phyloP scores from a whole-genome alignment of 2,329 filamentous ascomycete species.

The Aureobasidium zeae region DNA sequence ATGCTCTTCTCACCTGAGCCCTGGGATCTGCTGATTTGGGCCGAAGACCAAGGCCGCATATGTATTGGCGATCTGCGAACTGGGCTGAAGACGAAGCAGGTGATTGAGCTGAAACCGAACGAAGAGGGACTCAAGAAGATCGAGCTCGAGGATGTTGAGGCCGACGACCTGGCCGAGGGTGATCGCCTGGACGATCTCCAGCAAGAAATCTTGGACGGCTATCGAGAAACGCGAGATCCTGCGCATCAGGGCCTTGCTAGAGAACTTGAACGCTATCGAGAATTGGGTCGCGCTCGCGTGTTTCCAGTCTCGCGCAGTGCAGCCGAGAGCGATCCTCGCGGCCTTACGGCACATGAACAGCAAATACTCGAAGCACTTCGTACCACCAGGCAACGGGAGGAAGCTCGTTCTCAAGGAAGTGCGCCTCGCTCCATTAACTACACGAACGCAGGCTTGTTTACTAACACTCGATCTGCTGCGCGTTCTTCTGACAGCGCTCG shows the following conservation, averaged over 20 bases:
- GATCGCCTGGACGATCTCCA: conserved; percentile 43
- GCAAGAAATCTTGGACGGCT: conserved; percentile 36
- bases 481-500: conserved; percentile 2
- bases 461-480: not conserved
- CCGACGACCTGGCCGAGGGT: not conserved
- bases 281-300: conserved; percentile 3
- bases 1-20: conserved; percentile 89
- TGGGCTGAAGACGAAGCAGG: conserved; percentile 58
- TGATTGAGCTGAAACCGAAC: conserved; percentile 54
- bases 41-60: conserved; percentile 71
- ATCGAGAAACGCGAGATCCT: conserved; percentile 33
- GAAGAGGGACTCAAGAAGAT: conserved; percentile 48
- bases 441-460: conserved; percentile 27
- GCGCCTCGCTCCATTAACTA: conserved; percentile 37
- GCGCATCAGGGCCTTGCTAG: conserved; percentile 33
- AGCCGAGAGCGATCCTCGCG: conserved; percentile 37
- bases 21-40: conserved; percentile 87
- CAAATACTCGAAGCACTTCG: conserved; percentile 39
- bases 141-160: conserved; percentile 37
- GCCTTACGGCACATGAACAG: conserved; percentile 37
- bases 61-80: conserved; percentile 65
- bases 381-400: conserved; percentile 35
- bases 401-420: conserved; percentile 31
- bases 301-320: not conserved
- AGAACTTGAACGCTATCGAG: conserved; percentile 24